A percentile compares a stretch with the other conserved stretches of the same genome.
Conservation (phyloP, 1,139 yeast genomes). For the Protomyces pachydermus region DNA sequence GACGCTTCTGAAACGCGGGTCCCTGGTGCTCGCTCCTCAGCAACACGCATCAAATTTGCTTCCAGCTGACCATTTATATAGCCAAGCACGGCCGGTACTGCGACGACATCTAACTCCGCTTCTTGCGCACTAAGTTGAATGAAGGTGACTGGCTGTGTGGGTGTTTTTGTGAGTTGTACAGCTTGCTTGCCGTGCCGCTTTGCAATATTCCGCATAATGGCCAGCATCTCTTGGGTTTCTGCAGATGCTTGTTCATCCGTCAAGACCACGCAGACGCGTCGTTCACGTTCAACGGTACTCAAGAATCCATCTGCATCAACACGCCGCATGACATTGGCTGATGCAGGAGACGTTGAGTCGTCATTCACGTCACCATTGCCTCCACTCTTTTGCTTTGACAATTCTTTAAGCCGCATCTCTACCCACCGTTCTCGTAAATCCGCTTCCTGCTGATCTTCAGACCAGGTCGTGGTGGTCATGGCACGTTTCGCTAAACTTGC, state of each 20-base stretch:
- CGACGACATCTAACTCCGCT: conserved; percentile 27
- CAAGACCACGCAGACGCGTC: conserved; percentile 25
- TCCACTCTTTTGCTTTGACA: background rate
- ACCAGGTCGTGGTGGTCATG: conserved; percentile 12
- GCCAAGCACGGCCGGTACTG: conserved; percentile 29
- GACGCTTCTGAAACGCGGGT: background rate
- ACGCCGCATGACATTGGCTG: background rate
- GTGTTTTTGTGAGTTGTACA: background rate
- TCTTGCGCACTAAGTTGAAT: conserved; percentile 14
- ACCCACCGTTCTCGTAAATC: conserved; percentile 27
- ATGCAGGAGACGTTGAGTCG: background rate
- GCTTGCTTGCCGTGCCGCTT: conserved; percentile 1
- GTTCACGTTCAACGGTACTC: conserved; percentile 11
- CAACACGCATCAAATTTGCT: conserved; percentile 27
- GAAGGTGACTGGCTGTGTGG: conserved; percentile 15
- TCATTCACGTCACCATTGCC: background rate
- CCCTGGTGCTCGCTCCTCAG: conserved; percentile 26
- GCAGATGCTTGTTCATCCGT: background rate
- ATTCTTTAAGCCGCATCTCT: conserved; percentile 26
- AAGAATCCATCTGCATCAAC: conserved; percentile 23
- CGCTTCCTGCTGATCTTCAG: conserved; percentile 13
- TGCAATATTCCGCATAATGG: conserved; percentile 2
- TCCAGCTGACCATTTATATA: conserved; percentile 27
- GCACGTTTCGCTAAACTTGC: conserved; percentile 7
- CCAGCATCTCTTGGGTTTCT: background rate